phyloP scores from a whole-genome alignment of 2,329 filamentous ascomycete species.

The Pyrenophora seminiperda region DNA sequence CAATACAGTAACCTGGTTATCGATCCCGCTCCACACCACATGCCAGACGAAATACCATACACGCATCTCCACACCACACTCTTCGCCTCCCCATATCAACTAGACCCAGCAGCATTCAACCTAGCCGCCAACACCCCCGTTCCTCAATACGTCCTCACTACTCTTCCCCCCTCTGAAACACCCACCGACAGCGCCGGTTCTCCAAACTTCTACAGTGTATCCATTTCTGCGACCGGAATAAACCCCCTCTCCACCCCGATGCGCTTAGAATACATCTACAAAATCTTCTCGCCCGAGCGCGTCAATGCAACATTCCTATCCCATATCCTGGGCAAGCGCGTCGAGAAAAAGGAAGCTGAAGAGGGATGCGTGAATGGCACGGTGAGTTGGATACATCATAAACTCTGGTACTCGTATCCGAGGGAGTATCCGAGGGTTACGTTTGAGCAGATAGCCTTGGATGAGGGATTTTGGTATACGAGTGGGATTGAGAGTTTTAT shows the following conservation, averaged over 20 bases:
- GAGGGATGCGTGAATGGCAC: slow-evolving; percentile 38
- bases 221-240: slow-evolving; percentile 67
- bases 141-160: slow-evolving; percentile 82
- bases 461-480: slow-evolving; percentile 68
- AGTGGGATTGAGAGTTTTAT: slow-evolving; percentile 87
- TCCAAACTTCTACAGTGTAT: slow-evolving; percentile 84
- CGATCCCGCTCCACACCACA: slow-evolving; percentile 49
- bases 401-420: slow-evolving; percentile 84
- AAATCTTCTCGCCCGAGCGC: slow-evolving; percentile 65
- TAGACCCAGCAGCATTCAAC: slow-evolving; percentile 76
- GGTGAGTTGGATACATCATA: slow-evolving; percentile 44
- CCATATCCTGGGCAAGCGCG: slow-evolving; percentile 51
- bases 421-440: slow-evolving; percentile 81
- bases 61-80: slow-evolving; percentile 86
- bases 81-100: slow-evolving; percentile 75
- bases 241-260: slow-evolving; percentile 57
- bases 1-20: slow-evolving; percentile 76
- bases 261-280: slow-evolving; percentile 64
- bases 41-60: slow-evolving; percentile 82
- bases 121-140: slow-evolving; percentile 62
- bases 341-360: slow-evolving; percentile 41
- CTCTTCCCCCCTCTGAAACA: slow-evolving; percentile 67
- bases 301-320: slow-evolving; percentile 56
- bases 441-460: slow-evolving; percentile 80
- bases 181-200: slow-evolving; percentile 61